phyloP scores from a whole-genome alignment of 2,329 filamentous ascomycete genomes.

The Volutella citrinella region DNA sequence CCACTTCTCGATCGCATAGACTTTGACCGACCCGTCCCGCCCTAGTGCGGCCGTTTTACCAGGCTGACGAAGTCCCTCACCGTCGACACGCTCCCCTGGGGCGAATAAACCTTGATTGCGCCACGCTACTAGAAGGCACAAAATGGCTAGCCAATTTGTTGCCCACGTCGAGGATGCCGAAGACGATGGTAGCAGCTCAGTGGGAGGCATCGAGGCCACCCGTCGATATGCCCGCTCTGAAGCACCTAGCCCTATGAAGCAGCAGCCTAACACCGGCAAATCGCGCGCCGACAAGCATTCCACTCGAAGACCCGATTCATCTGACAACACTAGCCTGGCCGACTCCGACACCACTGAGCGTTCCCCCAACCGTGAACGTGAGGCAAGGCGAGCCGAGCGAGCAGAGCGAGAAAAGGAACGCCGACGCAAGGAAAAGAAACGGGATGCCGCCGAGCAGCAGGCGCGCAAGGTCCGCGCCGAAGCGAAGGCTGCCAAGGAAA shows the following conservation, averaged over 20 bases:
- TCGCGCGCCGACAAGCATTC: conserved; percentile 38
- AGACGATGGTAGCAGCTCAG: conserved; percentile 46
- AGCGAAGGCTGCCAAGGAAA: conserved; percentile 17
- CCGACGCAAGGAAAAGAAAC: conserved; percentile 25
- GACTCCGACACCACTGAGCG: conserved; percentile 45
- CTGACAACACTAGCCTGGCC: conserved; percentile 33
- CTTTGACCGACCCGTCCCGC: conserved; percentile 22
- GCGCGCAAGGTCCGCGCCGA: conserved; percentile 22
- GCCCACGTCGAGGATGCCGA: conserved; percentile 51
- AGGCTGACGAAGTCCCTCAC: conserved; percentile 20
- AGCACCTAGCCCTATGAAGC: conserved; percentile 43
- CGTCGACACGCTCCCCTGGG: conserved; percentile 18
- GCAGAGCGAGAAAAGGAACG: conserved; percentile 28
- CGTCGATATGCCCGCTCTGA: conserved; percentile 47
- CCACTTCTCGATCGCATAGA: conserved; percentile 17
- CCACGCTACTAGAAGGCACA: conserved; percentile 20
- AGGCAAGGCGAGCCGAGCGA: conserved; percentile 27
- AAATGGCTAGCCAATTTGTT: conserved; percentile 42
- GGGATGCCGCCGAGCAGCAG: conserved; percentile 22
- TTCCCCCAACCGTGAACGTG: conserved; percentile 28
- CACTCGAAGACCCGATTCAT: conserved; percentile 34
- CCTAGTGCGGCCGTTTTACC: conserved; percentile 26
- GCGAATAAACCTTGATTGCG: conserved; percentile 18
- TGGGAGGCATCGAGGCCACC: conserved; percentile 37
- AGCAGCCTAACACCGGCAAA: conserved; percentile 51